Percentiles rank a stretch among this genome's conserved stretches.
Conservation (phyloP, 441 rosid genomes). For the Mallotus japonicus region DNA sequence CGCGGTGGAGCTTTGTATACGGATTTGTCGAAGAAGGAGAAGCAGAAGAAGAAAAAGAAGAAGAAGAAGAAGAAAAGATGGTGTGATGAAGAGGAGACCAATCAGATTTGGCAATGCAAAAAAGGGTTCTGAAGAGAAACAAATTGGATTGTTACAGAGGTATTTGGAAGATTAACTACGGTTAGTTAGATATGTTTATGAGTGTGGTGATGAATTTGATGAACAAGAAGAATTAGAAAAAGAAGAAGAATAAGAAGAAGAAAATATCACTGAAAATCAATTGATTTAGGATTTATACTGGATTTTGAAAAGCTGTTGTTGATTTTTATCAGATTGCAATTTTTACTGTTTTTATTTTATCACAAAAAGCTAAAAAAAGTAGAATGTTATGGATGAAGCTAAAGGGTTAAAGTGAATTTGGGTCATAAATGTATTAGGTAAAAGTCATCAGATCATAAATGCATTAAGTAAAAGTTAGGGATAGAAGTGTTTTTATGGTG, state of each 20-base stretch:
- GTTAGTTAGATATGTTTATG: slow-evolving; percentile 48
- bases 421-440: no score
- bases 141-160: slow-evolving; percentile 49
- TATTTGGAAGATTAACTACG: slow-evolving; percentile 64
- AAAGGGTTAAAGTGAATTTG: no score
- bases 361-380: no score
- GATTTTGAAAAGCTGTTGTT: slow-evolving; percentile 2
- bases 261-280: neutral
- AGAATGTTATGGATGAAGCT: no score
- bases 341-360: no score
- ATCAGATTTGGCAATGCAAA: slow-evolving; percentile 39
- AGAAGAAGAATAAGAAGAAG: no score
- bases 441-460: no score
- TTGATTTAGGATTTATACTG: neutral
- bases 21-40: slow-evolving; percentile 27
- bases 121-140: slow-evolving; percentile 42
- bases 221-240: slow-evolving; percentile 5
- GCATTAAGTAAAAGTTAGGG: no score
- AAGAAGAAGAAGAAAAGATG: slow-evolving; percentile 19
- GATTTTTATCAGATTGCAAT: no score
- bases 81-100: slow-evolving; percentile 20
- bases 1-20: slow-evolving; percentile 41
- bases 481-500: no score
- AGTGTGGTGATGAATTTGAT: slow-evolving; percentile 43
- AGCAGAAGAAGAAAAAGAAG: no score